Evolutionary conservation across 2,329 filamentous ascomycete species (phyloP).

Genomic region (Clarireedia hainanense): DNA sequence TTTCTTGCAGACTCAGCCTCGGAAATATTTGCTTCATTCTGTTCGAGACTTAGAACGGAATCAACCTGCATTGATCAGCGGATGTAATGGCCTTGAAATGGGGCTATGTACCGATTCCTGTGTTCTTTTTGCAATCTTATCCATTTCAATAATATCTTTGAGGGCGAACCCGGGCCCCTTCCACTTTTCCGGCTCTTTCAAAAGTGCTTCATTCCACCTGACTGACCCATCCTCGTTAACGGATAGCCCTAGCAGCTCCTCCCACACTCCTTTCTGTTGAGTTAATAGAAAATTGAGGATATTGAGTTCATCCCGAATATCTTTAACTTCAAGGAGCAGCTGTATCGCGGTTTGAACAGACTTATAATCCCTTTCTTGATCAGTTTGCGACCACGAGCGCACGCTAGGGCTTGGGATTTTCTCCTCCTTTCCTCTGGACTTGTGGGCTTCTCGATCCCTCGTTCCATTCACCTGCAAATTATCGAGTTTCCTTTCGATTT

Average conservation of each 20-base stretch:
- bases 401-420: too few relatives aligned
- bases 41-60: not conserved
- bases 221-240: not conserved
- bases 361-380: not conserved
- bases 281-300: not conserved
- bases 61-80: not conserved
- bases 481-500: too few relatives aligned
- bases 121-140: not conserved
- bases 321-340: not conserved
- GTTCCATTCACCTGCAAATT: too few relatives aligned
- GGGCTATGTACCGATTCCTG: not conserved
- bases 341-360: not conserved
- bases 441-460: too few relatives aligned
- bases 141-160: not conserved
- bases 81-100: too few relatives aligned
- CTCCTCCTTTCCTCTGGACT: too few relatives aligned
- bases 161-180: not conserved
- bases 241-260: not conserved
- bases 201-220: not conserved
- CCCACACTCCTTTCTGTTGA: not conserved
- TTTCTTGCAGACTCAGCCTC: not conserved
- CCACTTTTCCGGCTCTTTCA: not conserved
- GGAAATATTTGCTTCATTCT: not conserved
- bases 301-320: not conserved
- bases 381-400: not conserved